Base-by-base conservation (phyloP, 495 filamentous ascomycete species). In the Elaphomyces granulatus region DNA sequence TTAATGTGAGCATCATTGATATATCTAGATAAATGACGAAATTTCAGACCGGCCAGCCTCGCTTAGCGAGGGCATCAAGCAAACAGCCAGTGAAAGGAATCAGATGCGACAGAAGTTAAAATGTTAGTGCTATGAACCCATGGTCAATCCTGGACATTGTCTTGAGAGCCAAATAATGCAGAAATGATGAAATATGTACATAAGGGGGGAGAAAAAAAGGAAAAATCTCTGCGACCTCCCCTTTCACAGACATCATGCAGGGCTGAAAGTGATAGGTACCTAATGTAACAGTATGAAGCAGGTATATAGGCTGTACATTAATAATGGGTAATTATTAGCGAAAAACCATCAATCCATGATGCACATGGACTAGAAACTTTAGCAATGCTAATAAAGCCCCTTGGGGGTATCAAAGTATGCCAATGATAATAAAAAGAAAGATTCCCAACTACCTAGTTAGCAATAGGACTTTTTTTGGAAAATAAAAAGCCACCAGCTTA, bases 261-360 rank as follows among this genome's bases (percentile, higher is more conserved):
- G 10, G 15, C 4, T 9, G 9, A 17, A 32, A 40, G 21, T 40
- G 6, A 28, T n/a, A n/a, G n/a, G n/a, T n/a, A n/a, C n/a, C n/a
- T n/a, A n/a, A n/a, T n/a, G n/a, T n/a, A n/a, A n/a, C n/a, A n/a
- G n/a, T n/a, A 6, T 28, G 23, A 6, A 12, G 23, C 12, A 6
- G 12, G 6, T 6, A 6, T 6, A 28, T 12, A 12, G 6, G 12
- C 6, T 12, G 12, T 6, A 12, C 6, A 6, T 9, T 39, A 31
- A 60, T 67, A 68, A 77, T 64, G 77, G 28, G 78, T 77, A 49
- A 94, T 82, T 51, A 98, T 78, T 38, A 95, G 66, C 16, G 80
- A 80, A 53, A 98, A 87, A 0, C 84, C 83, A 59, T 95, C 87
- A 20, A 98, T 53, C 83, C 84, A 95, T 42, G 72, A 52, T 10